These are phyloP conservation scores for Perkinsus marinus DNA, from an alignment of 169 alveolate species.

Conservation along the genomic window DNA sequence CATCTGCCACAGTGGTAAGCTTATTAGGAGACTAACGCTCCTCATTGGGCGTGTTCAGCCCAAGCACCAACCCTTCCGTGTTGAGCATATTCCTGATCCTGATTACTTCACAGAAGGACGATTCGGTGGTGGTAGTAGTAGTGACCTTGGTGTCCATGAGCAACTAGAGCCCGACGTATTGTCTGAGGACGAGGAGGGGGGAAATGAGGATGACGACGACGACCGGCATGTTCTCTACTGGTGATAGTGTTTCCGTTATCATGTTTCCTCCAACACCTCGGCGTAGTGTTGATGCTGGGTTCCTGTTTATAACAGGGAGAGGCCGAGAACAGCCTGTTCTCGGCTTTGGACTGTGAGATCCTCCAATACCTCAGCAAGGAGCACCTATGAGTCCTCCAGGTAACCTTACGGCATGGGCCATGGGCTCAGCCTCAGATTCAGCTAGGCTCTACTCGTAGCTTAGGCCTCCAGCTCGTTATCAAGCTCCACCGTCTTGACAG, in stretches of 20 bases:
- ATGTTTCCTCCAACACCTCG: not conserved
- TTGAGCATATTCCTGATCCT: not conserved
- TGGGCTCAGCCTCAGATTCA: not conserved
- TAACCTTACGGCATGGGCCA: constrained; percentile 27
- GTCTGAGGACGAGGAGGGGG: not conserved
- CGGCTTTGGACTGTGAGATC: constrained; percentile 29
- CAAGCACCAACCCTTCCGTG: no score
- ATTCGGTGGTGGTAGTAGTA: not conserved
- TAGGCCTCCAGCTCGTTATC: constrained; percentile 20
- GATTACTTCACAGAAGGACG: not conserved
- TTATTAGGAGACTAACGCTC: not conserved
- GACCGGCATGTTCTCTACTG: not conserved
- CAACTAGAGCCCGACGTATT: not conserved
- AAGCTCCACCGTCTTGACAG: constrained; percentile 71
- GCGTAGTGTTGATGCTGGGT: not conserved
- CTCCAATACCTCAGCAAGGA: constrained; percentile 40
- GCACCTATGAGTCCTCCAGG: constrained; percentile 43
- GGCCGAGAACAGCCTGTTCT: no score
- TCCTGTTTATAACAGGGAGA: no score
- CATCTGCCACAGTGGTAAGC: not conserved
- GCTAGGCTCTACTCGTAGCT: not conserved
- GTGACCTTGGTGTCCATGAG: not conserved
- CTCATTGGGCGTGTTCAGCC: no score
- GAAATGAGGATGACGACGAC: not conserved
- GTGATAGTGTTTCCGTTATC: not conserved